Evolutionary conservation across 169 alveolate genomes (phyloP), one percentile per base, ranked within the genome.

Genomic region (Toxoplasma gondii): DNA sequence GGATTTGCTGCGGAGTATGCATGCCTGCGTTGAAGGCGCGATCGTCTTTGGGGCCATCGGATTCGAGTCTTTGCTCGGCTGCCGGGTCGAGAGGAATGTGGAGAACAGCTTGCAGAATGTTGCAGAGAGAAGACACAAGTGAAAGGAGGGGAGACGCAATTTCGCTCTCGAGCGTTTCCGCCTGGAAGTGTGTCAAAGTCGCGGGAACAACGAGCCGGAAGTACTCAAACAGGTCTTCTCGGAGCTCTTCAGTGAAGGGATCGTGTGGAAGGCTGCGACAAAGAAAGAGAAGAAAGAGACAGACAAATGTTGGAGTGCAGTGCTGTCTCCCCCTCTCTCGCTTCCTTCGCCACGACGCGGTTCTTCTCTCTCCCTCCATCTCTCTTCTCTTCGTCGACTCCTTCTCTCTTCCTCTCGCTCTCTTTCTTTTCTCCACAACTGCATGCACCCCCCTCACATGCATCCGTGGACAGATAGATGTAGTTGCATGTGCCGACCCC

Each of bases 141-240:
- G 84, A 17, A 27, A 74, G 39, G 43, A n/a, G 44, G 0, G 84
- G 84, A 0, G 43, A 74, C 1, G 84, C 38, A 24, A 74, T 74
- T 19, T 74, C 84, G 31, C 9, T 9, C 84, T 74, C 84, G 24
- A 74, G 84, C 5, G 49, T 74, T 44, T 74, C n/a, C 27, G 84
- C 22, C 44, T 74, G 45, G 19, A 34, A n/a, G 2, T 19, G 84
- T 27, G 84, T 44, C 31, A 74, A 44, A 4, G 84, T 36, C 12
- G 84, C 4, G 16, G 84, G 84, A 17, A 74, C 43, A 12, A 97
- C 97, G 38, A 94, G 88, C 91, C 88, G 81, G 88, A 93, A 54
- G 69, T 69, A 38, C 41, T 49, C 80, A 58, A 81, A 38, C 29
- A 93, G 58, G 80, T 83, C 39, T 69, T 38, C 82, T 58, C 74